A percentile compares a stretch with the other conserved stretches of the same genome.
These are phyloP conservation scores for Coemansia sp. DNA, from an alignment of 192 early-diverging fungal genomes.

Conservation along the genomic window DNA sequence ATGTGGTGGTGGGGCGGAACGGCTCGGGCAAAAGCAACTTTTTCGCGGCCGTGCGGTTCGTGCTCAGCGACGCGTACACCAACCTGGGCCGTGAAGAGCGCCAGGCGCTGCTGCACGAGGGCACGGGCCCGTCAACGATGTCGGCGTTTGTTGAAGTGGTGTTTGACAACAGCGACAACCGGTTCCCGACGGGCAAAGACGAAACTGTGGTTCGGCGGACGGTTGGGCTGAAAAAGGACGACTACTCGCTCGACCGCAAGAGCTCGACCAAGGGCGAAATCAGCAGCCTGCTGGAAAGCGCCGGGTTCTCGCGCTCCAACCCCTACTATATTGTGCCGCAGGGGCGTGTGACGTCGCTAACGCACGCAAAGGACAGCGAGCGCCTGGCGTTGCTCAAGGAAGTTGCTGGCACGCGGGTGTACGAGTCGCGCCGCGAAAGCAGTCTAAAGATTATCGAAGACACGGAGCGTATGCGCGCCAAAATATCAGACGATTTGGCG, in stretches of 20 bases:
- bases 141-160: constrained; percentile 95
- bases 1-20: constrained; percentile 97
- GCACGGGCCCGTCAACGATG: constrained; percentile 86
- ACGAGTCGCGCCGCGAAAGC: constrained; percentile 86
- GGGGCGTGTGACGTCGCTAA: constrained; percentile 86
- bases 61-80: constrained; percentile 92
- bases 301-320: constrained; percentile 95
- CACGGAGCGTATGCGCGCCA: constrained; percentile 74
- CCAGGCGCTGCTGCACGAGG: constrained; percentile 91
- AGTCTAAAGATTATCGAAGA: constrained; percentile 93
- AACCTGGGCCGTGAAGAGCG: constrained; percentile 92
- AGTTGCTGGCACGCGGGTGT: constrained; percentile 96
- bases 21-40: constrained; percentile 98
- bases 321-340: constrained; percentile 99
- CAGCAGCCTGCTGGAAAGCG: constrained; percentile 89
- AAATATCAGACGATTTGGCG: constrained; percentile 85
- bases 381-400: constrained; percentile 90
- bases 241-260: constrained; percentile 96
- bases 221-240: constrained; percentile 96
- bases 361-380: constrained; percentile 91
- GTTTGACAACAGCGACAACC: constrained; percentile 95
- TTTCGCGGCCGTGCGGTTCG: constrained; percentile 92
- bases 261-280: constrained; percentile 90
- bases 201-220: constrained; percentile 88
- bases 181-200: constrained; percentile 93